Conservation (phyloP, 2,329 filamentous ascomycete species). For the Onygena corvina region DNA sequence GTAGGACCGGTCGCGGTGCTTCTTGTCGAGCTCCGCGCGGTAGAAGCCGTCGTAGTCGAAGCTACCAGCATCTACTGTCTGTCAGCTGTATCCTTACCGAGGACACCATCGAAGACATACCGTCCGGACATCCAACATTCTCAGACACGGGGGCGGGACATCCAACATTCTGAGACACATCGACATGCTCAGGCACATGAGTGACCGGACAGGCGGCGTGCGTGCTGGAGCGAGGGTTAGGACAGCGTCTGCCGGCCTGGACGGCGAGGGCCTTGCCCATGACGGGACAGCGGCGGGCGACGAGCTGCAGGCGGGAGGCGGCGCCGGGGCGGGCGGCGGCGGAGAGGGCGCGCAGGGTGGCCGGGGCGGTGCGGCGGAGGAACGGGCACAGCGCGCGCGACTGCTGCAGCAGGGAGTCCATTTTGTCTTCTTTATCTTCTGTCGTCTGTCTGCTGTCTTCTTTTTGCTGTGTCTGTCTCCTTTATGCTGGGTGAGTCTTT, state of each 20-base stretch:
- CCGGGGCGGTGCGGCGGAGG: slow-evolving; percentile 83
- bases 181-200: too few species aligned
- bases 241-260: slow-evolving; percentile 45
- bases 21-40: slow-evolving; percentile 79
- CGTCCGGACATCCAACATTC: too few species aligned
- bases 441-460: not conserved
- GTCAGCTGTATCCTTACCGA: slow-evolving; percentile 52
- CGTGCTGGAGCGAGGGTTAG: too few species aligned
- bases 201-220: too few species aligned
- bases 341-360: slow-evolving; percentile 79
- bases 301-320: slow-evolving; percentile 92
- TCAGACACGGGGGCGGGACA: too few species aligned
- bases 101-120: slow-evolving; percentile 67
- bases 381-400: slow-evolving; percentile 97
- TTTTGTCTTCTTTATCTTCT: slow-evolving; percentile 29
- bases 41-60: slow-evolving; percentile 94
- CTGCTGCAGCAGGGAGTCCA: slow-evolving; percentile 92
- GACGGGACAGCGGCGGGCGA: slow-evolving; percentile 89
- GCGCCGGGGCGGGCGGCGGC: slow-evolving; percentile 59
- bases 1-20: slow-evolving; percentile 99
- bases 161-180: too few species aligned
- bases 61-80: slow-evolving; percentile 38
- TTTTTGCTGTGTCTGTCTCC: not conserved
- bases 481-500: not conserved
- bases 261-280: slow-evolving; percentile 97